Evolutionary conservation across 805 yeast species (phyloP).

Genomic region (Wickerhamomyces bisporus): DNA sequence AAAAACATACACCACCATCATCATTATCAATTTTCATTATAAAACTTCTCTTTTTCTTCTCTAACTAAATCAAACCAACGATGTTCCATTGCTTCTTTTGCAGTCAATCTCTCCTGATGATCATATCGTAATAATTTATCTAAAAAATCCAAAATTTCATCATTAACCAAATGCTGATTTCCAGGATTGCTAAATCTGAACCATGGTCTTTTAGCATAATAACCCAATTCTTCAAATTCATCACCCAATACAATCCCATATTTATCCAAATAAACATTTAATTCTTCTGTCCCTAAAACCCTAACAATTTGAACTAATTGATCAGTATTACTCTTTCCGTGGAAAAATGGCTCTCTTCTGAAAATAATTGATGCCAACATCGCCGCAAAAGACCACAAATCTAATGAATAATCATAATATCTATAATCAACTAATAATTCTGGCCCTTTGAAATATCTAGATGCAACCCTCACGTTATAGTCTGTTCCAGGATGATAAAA

Average conservation of each 20-base stretch:
- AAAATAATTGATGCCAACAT: constrained; percentile 87
- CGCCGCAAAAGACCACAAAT: constrained; percentile 89
- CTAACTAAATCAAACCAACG: constrained; percentile 45
- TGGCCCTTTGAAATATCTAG: constrained; percentile 89
- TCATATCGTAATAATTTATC: constrained; percentile 75
- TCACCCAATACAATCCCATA: constrained; percentile 66
- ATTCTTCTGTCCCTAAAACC: constrained; percentile 79
- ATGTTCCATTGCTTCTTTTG: constrained; percentile 83
- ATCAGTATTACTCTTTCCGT: constrained; percentile 87
- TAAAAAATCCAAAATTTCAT: constrained; percentile 61
- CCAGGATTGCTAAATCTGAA: constrained; percentile 49
- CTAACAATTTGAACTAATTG: constrained; percentile 87
- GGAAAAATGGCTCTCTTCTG: constrained; percentile 88
- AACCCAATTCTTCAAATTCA: constrained; percentile 76
- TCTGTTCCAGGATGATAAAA: constrained; percentile 87
- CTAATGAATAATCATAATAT: constrained; percentile 83
- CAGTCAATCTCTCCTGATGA: constrained; percentile 84
- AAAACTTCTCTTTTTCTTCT: constrained; percentile 8
- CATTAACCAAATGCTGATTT: constrained; percentile 46
- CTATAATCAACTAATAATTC: constrained; percentile 79
- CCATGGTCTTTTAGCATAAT: constrained; percentile 67
- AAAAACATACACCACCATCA: no score
- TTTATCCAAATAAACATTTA: constrained; percentile 58
- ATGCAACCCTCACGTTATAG: constrained; percentile 88
- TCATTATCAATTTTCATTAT: no score